Base-by-base conservation (phyloP, 1,284 basidiomycete genomes). In the Ganoderma leucocontextum region DNA sequence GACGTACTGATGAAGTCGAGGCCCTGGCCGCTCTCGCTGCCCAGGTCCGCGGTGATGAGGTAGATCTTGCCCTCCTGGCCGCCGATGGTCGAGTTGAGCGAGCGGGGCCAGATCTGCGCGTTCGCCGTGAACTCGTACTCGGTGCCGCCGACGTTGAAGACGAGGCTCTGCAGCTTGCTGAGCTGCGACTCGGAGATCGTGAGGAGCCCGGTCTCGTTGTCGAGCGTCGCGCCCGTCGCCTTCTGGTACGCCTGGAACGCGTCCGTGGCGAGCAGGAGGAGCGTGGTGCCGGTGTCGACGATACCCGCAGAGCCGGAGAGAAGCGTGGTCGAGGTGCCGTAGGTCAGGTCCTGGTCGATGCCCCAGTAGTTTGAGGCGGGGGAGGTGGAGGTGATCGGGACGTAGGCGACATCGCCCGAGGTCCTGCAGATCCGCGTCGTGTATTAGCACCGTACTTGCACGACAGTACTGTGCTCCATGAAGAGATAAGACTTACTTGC, bases 61-160 rank as follows among this genome's bases (percentile, higher is more conserved):
- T 89, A 89, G 72, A 87, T 87, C 70, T 79, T 80, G 72, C 77
- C 78, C n/a, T 76, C 76, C 12, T 79, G 76, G 25, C 88, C 88
- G 63, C 88, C 87, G 59, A 90, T 83, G 17, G 73, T 72, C 13
- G 79, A 76, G 78, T 90, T 89, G 66, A 86, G 79, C 7, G 82
- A 68, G 66, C 87, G 85, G 39, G 88, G 87, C 86, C 86, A 89
- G 73, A 88, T 83, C 80, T 89, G 88, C 8, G 87, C 87, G 71
- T 89, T 86, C 12, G 86, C 75, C 12, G 85, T 87, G 61, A 89
- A 76, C 76, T 86, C 83, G 73, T 82, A 86, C 22, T 71, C 74
- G 41, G 70, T 72, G 67, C 75, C 77, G 44, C 83, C 83, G 65
- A 89, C 85, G 59, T 80, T 79, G 80, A 91, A 90, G 79, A 83